A percentile compares a stretch with the other conserved stretches of the same genome.
Conservation (phyloP, 1,284 basidiomycete species). For the Rhodotorula sp. region DNA sequence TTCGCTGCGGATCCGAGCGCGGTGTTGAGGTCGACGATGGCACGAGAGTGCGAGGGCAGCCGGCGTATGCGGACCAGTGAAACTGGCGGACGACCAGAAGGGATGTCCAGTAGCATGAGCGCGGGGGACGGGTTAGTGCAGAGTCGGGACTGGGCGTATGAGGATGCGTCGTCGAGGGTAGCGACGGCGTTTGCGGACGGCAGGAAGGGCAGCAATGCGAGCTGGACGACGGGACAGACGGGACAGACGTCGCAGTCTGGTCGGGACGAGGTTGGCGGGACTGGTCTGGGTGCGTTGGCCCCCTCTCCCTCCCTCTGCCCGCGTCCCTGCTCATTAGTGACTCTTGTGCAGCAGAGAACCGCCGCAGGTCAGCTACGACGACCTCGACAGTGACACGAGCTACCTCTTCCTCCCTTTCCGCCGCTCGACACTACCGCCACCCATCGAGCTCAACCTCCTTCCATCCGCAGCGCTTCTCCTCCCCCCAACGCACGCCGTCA, state of each 20-base stretch:
- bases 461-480: background rate
- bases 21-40: too few relatives aligned
- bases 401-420: background rate
- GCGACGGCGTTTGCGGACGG: background rate
- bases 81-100: background rate
- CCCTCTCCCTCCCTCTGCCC: background rate
- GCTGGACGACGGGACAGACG: background rate
- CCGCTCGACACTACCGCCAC: background rate
- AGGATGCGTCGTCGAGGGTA: background rate
- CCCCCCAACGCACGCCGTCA: slow-evolving; percentile 1
- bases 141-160: background rate
- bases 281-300: background rate
- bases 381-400: background rate
- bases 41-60: too few relatives aligned
- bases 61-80: too few relatives aligned
- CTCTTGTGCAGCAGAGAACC: background rate
- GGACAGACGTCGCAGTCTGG: background rate
- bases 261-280: background rate
- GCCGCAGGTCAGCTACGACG: background rate
- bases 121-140: background rate
- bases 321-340: too few relatives aligned
- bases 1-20: too few relatives aligned
- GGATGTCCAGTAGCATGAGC: background rate
- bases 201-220: background rate
- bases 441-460: background rate